Percentiles rank a stretch among this genome's conserved stretches.
Evolutionary conservation across 2,329 filamentous ascomycete genomes (phyloP).

Genomic region (Cladorrhinum sp.): DNA sequence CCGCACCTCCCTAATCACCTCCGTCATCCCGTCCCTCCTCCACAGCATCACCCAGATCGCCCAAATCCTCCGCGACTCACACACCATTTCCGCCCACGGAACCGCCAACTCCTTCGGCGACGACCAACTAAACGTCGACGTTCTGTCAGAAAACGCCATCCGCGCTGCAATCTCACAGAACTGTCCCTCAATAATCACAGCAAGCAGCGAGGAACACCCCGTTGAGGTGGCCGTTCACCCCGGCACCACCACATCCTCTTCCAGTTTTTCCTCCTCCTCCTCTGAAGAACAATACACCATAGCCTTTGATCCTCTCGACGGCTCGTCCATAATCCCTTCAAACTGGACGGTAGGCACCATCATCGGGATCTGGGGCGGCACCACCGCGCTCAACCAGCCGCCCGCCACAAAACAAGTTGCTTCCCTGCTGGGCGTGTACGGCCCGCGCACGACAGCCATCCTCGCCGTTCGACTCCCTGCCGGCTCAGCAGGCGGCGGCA

Average conservation of each 20-base stretch:
- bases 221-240: conserved; percentile 40
- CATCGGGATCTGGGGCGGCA: conserved; percentile 56
- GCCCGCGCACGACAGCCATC: conserved; percentile 54
- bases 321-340: conserved; percentile 57
- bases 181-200: conserved; percentile 46
- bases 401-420: conserved; percentile 45
- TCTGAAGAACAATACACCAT: conserved; percentile 51
- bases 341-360: conserved; percentile 61
- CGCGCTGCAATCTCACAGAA: conserved; percentile 39
- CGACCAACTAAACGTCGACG: conserved; percentile 57
- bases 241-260: neutral
- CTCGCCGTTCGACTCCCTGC: conserved; percentile 49
- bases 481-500: conserved; percentile 8
- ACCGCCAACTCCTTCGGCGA: conserved; percentile 57
- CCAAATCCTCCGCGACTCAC: conserved; percentile 41
- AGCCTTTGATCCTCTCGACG: conserved; percentile 63
- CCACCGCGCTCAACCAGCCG: conserved; percentile 40
- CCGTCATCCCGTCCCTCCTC: conserved; percentile 50
- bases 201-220: conserved; percentile 61
- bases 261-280: neutral
- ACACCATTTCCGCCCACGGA: conserved; percentile 46
- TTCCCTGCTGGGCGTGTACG: conserved; percentile 51
- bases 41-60: conserved; percentile 44
- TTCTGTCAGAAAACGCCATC: conserved; percentile 48
- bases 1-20: conserved; percentile 35